Conservation (phyloP, 2,329 filamentous ascomycete genomes). For the Microascus cirrosus region DNA sequence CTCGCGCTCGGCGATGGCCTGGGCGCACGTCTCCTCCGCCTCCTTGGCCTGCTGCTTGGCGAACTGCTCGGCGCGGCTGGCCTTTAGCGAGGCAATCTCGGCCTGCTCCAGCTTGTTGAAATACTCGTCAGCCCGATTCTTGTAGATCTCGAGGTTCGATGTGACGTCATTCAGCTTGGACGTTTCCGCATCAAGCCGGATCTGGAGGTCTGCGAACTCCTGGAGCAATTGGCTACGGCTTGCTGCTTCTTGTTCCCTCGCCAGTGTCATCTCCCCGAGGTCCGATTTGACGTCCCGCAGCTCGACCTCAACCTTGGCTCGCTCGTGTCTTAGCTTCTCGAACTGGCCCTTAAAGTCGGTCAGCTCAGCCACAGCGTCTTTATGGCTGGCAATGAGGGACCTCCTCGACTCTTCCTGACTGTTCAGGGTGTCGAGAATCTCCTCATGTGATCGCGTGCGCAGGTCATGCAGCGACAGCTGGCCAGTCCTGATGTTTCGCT, state of each 20-base stretch:
- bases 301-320: constrained; percentile 72
- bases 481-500: constrained; percentile 76
- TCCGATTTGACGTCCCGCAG: constrained; percentile 76
- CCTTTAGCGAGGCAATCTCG: constrained; percentile 90
- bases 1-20: constrained; percentile 84
- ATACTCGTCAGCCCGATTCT: constrained; percentile 86
- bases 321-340: constrained; percentile 75
- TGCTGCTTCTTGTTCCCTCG: constrained; percentile 77
- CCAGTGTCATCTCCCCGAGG: constrained; percentile 65
- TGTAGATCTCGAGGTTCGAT: constrained; percentile 79
- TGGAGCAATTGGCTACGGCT: constrained; percentile 81
- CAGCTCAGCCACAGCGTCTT: constrained; percentile 73
- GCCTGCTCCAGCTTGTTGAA: constrained; percentile 96
- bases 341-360: constrained; percentile 78
- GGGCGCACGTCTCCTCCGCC: constrained; percentile 81
- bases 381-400: constrained; percentile 72
- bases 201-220: constrained; percentile 89
- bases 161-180: constrained; percentile 77
- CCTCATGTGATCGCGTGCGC: constrained; percentile 87
- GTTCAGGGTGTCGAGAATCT: constrained; percentile 84
- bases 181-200: constrained; percentile 78
- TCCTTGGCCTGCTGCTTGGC: constrained; percentile 83
- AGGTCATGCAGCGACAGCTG: constrained; percentile 84
- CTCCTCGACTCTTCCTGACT: constrained; percentile 85
- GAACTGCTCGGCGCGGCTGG: constrained; percentile 83